Evolutionary conservation across 495 filamentous ascomycete genomes (phyloP).

Genomic region (Lepraria neglecta): DNA sequence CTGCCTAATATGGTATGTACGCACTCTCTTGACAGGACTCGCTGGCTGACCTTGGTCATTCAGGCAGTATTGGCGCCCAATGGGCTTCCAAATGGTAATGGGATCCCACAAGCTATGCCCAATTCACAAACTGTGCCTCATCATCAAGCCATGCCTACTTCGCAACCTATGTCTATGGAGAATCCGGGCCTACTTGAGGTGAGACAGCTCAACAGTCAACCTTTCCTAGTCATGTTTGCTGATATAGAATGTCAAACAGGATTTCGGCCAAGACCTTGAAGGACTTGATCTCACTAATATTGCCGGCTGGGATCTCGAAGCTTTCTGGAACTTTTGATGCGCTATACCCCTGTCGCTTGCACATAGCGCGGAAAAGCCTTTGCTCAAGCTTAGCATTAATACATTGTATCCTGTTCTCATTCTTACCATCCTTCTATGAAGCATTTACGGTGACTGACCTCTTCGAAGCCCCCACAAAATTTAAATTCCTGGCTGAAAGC

Average conservation of each 20-base stretch:
- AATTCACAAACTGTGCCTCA: not conserved
- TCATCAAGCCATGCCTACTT: not conserved
- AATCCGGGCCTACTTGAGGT: slow-evolving; percentile 10
- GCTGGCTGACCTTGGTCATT: not conserved
- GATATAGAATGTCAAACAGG: not conserved
- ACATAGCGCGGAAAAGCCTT: not conserved
- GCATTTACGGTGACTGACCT: too few species aligned
- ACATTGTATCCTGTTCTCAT: too few species aligned
- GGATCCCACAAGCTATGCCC: not conserved
- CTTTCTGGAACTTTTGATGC: slow-evolving; percentile 17
- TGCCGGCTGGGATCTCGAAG: slow-evolving; percentile 15
- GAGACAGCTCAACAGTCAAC: not conserved
- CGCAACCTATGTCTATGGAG: not conserved
- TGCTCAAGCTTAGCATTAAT: not conserved
- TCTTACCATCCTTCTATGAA: not conserved
- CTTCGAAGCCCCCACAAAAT: too few species aligned
- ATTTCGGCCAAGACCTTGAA: slow-evolving; percentile 12
- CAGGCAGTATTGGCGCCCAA: slow-evolving; percentile 2
- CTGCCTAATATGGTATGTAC: slow-evolving; percentile 20
- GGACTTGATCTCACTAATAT: slow-evolving; percentile 10
- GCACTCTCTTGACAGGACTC: not conserved
- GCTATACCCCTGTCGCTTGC: not conserved
- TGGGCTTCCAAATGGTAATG: not conserved
- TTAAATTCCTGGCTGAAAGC: too few species aligned
- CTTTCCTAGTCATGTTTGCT: not conserved